Evolutionary conservation across 208 protist genomes (phyloP).

Genomic region (Leptomonas pyrrhocoris): DNA sequence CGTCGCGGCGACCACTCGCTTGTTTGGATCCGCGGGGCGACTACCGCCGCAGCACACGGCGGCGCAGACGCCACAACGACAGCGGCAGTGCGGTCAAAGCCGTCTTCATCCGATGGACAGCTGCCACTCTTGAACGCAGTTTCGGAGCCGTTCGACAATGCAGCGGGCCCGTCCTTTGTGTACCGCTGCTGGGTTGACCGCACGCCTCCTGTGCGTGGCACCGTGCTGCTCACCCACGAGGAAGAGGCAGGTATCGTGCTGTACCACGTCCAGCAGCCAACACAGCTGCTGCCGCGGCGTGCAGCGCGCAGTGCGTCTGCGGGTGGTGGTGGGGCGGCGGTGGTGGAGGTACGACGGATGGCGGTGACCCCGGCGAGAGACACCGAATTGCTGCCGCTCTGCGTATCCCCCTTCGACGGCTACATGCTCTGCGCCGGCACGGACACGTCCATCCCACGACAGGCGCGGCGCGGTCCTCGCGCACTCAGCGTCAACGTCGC

Average conservation of each 20-base stretch:
- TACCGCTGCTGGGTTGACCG: constrained; percentile 53
- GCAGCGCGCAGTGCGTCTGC: background rate
- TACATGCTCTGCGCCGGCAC: constrained; percentile 43
- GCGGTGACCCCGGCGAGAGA: constrained; percentile 36
- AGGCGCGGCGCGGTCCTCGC: background rate
- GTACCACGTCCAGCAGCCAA: constrained; percentile 15
- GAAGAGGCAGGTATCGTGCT: constrained; percentile 31
- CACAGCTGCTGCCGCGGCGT: background rate
- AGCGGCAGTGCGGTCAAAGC: background rate
- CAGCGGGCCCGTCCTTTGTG: background rate
- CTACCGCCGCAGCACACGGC: background rate
- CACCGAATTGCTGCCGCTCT: constrained; percentile 50
- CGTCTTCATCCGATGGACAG: background rate
- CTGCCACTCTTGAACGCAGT: constrained; percentile 16
- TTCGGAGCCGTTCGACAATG: constrained; percentile 5
- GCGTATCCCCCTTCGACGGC: constrained; percentile 62
- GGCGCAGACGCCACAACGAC: background rate
- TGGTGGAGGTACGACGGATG: constrained; percentile 12
- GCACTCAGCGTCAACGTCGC: background rate
- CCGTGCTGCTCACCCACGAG: constrained; percentile 38
- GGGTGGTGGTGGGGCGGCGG: background rate
- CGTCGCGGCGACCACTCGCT: constrained; percentile 39
- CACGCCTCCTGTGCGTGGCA: constrained; percentile 34
- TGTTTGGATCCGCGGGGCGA: constrained; percentile 26
- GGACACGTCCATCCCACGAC: constrained; percentile 15